Conservation (phyloP, 2,329 filamentous ascomycete species). For the Myriosclerotinia curreyana region DNA sequence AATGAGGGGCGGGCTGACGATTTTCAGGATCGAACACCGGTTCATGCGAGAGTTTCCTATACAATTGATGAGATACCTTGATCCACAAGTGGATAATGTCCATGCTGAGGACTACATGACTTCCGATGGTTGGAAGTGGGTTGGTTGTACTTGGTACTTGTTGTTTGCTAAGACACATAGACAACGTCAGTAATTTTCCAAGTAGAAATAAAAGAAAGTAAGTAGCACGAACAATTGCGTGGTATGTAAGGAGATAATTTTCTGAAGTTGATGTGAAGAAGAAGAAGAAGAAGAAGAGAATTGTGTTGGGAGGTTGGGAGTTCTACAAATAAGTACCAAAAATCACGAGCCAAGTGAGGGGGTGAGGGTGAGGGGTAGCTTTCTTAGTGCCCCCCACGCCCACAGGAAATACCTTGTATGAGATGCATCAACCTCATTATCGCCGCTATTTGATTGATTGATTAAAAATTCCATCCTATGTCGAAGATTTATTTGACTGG, state of each 20-base stretch:
- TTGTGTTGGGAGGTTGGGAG: neutral
- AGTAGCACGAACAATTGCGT: constrained; percentile 11
- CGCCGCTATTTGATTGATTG: constrained; percentile 17
- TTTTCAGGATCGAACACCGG: constrained; percentile 56
- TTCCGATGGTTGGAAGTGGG: constrained; percentile 26
- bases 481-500: neutral
- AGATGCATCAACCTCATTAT: constrained; percentile 3
- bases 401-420: neutral
- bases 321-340: constrained; percentile 4
- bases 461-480: neutral
- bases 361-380: constrained; percentile 22
- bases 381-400: constrained; percentile 6
- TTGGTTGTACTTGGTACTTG: constrained; percentile 31
- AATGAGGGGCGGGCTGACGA: constrained; percentile 35
- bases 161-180: constrained; percentile 15
- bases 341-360: constrained; percentile 12
- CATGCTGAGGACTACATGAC: constrained; percentile 37
- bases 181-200: neutral
- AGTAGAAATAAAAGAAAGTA: too few relatives aligned
- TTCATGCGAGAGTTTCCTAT: constrained; percentile 54
- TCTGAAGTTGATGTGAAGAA: neutral
- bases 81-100: constrained; percentile 39
- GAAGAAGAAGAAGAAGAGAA: too few relatives aligned
- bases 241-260: neutral
- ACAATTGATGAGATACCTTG: constrained; percentile 42